Percentiles rank a stretch among this genome's conserved stretches.
Evolutionary conservation across 202 grass and related monocot genomes (phyloP).

Genomic region (Alloteropsis angusta): DNA sequence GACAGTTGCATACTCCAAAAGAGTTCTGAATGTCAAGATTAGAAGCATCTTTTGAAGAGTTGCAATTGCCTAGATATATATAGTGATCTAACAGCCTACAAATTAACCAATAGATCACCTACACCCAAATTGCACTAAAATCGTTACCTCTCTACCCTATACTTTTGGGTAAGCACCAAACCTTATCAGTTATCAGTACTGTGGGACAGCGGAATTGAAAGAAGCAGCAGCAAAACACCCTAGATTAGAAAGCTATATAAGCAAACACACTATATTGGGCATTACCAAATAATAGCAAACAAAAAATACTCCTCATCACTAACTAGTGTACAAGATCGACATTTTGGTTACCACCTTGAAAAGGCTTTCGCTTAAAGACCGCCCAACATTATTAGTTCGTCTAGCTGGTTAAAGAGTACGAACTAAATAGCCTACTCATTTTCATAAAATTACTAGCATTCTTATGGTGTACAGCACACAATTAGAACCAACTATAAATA

Average conservation of each 20-base stretch:
- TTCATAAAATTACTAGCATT: not conserved
- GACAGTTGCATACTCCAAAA: not conserved
- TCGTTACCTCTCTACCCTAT: too few relatives aligned
- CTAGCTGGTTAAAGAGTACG: too few relatives aligned
- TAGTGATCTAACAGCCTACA: not conserved
- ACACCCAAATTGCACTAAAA: not conserved
- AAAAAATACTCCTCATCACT: too few relatives aligned
- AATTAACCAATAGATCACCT: not conserved
- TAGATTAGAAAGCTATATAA: not conserved
- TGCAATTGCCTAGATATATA: not conserved
- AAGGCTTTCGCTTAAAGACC: too few relatives aligned
- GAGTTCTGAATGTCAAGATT: not conserved
- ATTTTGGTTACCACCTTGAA: not conserved
- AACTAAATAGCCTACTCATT: too few relatives aligned
- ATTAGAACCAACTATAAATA: not conserved
- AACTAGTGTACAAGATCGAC: not conserved
- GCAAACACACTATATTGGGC: not conserved
- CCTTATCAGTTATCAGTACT: not conserved
- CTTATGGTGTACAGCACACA: not conserved
- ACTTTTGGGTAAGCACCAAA: not conserved
- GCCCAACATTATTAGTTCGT: too few relatives aligned
- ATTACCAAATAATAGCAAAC: not conserved
- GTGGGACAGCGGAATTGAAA: not conserved
- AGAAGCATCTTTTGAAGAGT: not conserved
- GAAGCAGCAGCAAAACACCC: not conserved